phyloP scores from a whole-genome alignment of 495 filamentous ascomycete species.

The Sporormia fimetaria region DNA sequence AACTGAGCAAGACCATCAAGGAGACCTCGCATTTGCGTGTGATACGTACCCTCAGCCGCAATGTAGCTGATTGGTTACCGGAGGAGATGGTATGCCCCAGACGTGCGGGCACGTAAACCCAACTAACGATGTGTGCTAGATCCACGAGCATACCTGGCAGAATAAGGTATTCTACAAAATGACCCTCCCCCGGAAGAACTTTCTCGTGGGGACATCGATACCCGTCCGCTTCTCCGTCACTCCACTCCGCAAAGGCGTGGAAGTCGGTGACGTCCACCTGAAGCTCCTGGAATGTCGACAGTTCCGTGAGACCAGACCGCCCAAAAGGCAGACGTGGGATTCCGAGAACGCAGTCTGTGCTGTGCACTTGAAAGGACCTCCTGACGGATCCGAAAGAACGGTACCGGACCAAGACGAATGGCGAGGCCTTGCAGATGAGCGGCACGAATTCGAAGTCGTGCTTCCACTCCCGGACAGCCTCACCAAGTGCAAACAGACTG shows the following conservation, averaged over 20 bases:
- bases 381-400: too few relatives aligned
- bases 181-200: constrained; percentile 75
- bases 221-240: constrained; percentile 69
- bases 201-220: constrained; percentile 77
- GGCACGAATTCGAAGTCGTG: constrained; percentile 57
- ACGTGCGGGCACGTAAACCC: neutral
- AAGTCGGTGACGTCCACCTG: constrained; percentile 62
- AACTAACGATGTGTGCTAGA: constrained; percentile 13
- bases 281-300: constrained; percentile 56
- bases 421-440: too few relatives aligned
- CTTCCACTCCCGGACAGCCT: constrained; percentile 68
- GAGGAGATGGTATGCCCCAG: constrained; percentile 55
- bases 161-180: constrained; percentile 92
- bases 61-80: constrained; percentile 53
- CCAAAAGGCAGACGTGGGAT: too few relatives aligned
- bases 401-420: too few relatives aligned
- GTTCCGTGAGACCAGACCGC: too few relatives aligned
- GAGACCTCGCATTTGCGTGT: constrained; percentile 73
- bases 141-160: constrained; percentile 75
- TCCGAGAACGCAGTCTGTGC: too few relatives aligned
- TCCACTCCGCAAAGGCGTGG: constrained; percentile 75
- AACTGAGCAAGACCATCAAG: constrained; percentile 67
- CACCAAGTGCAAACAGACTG: constrained; percentile 71
- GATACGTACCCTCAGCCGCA: constrained; percentile 71
- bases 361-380: too few relatives aligned